Evolutionary conservation across 2,329 filamentous ascomycete genomes (phyloP).

Genomic region (Monosporascus sp.): DNA sequence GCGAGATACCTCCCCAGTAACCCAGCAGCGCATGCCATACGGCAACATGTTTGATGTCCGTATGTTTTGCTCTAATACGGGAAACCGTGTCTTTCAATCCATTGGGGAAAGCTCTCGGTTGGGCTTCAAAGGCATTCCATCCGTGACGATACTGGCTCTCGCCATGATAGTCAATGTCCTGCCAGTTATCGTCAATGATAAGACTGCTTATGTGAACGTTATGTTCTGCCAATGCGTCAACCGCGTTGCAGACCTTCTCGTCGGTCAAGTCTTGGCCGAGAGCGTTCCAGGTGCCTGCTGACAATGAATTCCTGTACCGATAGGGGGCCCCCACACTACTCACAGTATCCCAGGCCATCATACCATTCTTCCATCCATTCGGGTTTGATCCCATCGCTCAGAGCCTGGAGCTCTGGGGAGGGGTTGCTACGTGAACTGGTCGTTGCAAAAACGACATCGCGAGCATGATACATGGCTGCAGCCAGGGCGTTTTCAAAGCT

Average conservation of each 20-base stretch:
- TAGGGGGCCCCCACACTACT: conserved; percentile 2
- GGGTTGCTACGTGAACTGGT: conserved; percentile 38
- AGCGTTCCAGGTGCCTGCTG: conserved; percentile 79
- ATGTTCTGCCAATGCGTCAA: conserved; percentile 64
- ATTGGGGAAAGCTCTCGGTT: conserved; percentile 69
- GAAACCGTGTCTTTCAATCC: conserved; percentile 69
- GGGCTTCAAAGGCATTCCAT: conserved; percentile 84
- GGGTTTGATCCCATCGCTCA: conserved; percentile 45
- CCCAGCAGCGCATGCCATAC: conserved; percentile 90
- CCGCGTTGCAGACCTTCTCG: conserved; percentile 69
- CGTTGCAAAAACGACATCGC: conserved; percentile 51
- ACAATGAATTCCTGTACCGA: conserved; percentile 2
- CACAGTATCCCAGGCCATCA: conserved; percentile 86
- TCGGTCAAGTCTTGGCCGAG: conserved; percentile 80
- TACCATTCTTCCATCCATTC: conserved; percentile 85
- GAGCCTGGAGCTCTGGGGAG: conserved; percentile 39
- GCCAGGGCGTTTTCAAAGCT: conserved; percentile 72
- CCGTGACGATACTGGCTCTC: conserved; percentile 52
- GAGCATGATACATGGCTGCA: conserved; percentile 82
- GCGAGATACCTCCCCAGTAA: conserved; percentile 88
- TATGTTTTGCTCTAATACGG: conserved; percentile 63
- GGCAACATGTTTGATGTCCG: conserved; percentile 73
- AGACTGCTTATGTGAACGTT: conserved; percentile 76
- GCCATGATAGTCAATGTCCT: conserved; percentile 58
- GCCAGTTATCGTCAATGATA: conserved; percentile 98